Base-by-base conservation (phyloP, 2,329 filamentous ascomycete genomes). In the Cryphonectria radicalis region DNA sequence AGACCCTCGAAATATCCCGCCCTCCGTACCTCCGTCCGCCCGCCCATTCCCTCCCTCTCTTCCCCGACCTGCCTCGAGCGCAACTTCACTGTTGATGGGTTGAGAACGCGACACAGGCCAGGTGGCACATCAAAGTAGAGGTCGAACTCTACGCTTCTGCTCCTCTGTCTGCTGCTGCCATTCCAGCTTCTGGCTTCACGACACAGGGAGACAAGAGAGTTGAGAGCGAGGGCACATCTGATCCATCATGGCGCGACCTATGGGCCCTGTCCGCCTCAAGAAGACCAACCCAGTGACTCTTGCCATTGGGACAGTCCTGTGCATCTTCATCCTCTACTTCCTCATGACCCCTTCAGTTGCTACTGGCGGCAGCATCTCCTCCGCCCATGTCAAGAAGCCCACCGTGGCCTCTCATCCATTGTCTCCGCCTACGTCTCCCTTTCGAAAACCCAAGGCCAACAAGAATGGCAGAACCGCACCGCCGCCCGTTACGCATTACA, bases 401-500 rank as follows among this genome's bases (percentile, higher is more conserved):
- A 75, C 76, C 32, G 80, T 91, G 55, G 91, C 92, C 68, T 86
- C 90, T 62, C 91, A 93, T 79, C 89, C 88, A 70, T 87, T 94
- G 71, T 94, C 91, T 14, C 92, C 91, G 72, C 91, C 91, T 13
- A 93, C 91, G 32, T 89, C 92, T 71, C 90, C 92, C 46, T 93
- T 93, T 82, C 86, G 88, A 77, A 95, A 94, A 76, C 78, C 81
- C 8, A 74, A 77, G 79, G 84, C 88, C 35, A 88, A 89, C 75
- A 83, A 82, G 71, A 88, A 85, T 79, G 86, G 89, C 66, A 86
- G 82, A 75, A 79, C 82, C 69, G 84, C 86, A 60, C 92, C 94
- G 65, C 94, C 95, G 68, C 95, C 95, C 11, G 95, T 99, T 63
- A 89, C 93, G 53, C 94, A 93, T 80, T 98, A 98, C 85, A 90